A percentile compares a stretch with the other conserved stretches of the same genome.
Conservation (phyloP, 2,329 filamentous ascomycete species). For the Cytospora leucostoma region DNA sequence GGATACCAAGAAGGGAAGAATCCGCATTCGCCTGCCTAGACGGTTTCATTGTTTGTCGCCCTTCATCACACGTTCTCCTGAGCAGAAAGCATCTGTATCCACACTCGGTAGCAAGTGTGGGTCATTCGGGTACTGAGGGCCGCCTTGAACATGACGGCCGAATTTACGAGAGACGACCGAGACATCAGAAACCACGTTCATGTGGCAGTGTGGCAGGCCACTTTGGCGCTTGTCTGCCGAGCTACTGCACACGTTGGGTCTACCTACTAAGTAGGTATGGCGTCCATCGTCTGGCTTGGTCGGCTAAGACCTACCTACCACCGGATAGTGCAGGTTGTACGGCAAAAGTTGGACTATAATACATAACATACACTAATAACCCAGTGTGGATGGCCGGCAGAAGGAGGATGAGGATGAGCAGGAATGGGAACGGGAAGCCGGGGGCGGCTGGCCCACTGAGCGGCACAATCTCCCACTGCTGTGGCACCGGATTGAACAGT, state of each 20-base stretch:
- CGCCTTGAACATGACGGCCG: neutral
- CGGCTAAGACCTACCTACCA: neutral
- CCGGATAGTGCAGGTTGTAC: too few species aligned
- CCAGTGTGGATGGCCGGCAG: conserved; percentile 8
- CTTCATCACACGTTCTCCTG: neutral
- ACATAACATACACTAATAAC: neutral
- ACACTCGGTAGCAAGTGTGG: neutral
- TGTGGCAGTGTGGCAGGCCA: neutral
- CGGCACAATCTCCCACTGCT: neutral
- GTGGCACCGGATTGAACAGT: conserved; percentile 15
- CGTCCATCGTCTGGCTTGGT: neutral
- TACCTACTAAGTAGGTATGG: neutral
- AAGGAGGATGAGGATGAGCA: neutral
- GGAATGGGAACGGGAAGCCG: conserved; percentile 41
- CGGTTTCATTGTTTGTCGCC: neutral
- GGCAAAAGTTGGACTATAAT: too few species aligned
- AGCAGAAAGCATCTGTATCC: neutral
- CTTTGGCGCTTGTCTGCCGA: neutral
- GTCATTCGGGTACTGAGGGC: neutral
- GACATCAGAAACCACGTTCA: neutral
- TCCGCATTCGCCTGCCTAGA: neutral
- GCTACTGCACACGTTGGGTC: neutral
- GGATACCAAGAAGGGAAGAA: neutral
- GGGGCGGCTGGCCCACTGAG: neutral
- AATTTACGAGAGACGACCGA: neutral